Conservation (phyloP, 495 filamentous ascomycete species). For the Monascus purpureus region DNA sequence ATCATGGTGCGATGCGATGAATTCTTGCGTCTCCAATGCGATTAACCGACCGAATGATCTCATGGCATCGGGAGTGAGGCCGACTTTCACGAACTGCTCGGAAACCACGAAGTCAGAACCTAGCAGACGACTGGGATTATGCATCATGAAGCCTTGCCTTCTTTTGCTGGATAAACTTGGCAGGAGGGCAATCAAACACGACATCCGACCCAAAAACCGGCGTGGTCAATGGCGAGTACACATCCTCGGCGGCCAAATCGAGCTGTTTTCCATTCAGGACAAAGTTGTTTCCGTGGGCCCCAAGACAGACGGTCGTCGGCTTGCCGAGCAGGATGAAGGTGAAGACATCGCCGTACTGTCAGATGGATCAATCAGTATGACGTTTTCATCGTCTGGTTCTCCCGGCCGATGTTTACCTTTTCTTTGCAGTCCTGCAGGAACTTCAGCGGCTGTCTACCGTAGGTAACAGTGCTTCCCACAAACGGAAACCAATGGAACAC, state of each 20-base stretch:
- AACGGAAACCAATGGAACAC: slow-evolving; percentile 79
- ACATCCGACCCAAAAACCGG: slow-evolving; percentile 80
- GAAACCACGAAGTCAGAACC: too few species aligned
- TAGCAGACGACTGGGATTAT: too few species aligned
- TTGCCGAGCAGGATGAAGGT: slow-evolving; percentile 66
- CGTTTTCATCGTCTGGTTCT: neutral
- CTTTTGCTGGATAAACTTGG: slow-evolving; percentile 77
- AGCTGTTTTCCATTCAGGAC: slow-evolving; percentile 74
- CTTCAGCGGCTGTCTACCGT: slow-evolving; percentile 70
- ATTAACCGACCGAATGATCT: slow-evolving; percentile 68
- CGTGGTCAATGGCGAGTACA: slow-evolving; percentile 69
- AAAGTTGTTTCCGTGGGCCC: slow-evolving; percentile 71
- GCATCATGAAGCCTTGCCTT: slow-evolving; percentile 31
- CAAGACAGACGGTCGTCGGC: slow-evolving; percentile 64
- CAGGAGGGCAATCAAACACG: slow-evolving; percentile 77
- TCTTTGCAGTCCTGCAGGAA: slow-evolving; percentile 58
- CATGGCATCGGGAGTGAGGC: slow-evolving; percentile 64
- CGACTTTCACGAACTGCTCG: slow-evolving; percentile 74
- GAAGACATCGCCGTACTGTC: slow-evolving; percentile 70
- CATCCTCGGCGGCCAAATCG: slow-evolving; percentile 70
- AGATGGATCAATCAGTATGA: slow-evolving; percentile 2
- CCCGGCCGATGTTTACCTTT: slow-evolving; percentile 40
- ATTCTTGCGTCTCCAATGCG: slow-evolving; percentile 42
- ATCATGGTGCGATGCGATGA: slow-evolving; percentile 50
- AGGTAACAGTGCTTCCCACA: slow-evolving; percentile 63